A percentile compares a stretch with the other conserved stretches of the same genome.
Evolutionary conservation across 345 rosid genomes (phyloP).

Genomic region (Draba incana): DNA sequence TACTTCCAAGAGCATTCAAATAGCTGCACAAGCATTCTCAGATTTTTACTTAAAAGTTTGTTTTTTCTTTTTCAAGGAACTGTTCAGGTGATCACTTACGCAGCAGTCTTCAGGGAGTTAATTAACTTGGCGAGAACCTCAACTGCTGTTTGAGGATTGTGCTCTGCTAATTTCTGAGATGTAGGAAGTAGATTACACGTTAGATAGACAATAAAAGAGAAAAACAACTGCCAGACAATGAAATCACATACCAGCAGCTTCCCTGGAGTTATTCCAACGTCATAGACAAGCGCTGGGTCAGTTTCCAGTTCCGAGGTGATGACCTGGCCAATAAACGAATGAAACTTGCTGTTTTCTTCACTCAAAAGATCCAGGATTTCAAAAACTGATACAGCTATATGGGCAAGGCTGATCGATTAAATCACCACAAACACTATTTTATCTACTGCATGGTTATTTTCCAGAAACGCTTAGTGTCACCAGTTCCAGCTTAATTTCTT

Average conservation of each 20-base stretch:
- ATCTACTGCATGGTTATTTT: neutral
- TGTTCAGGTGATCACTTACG: conserved; percentile 57
- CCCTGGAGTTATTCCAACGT: conserved; percentile 89
- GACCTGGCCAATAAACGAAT: conserved; percentile 55
- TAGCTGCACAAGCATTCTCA: conserved; percentile 59
- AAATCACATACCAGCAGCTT: conserved; percentile 79
- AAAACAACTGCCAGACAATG: conserved; percentile 4
- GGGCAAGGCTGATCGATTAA: neutral
- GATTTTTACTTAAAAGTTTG: neutral
- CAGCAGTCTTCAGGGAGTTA: conserved; percentile 78
- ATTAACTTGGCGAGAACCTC: conserved; percentile 89
- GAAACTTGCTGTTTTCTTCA: conserved; percentile 21
- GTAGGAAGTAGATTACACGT: conserved; percentile 31
- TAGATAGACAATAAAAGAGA: conserved; percentile 18
- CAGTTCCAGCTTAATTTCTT: conserved; percentile 7
- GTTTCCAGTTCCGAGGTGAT: conserved; percentile 68
- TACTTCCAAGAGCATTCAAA: conserved; percentile 79
- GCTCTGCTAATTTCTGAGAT: conserved; percentile 90
- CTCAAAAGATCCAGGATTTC: conserved; percentile 24
- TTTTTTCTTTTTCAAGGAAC: neutral
- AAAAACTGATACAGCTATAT: conserved; percentile 24
- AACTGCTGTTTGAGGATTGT: conserved; percentile 91
- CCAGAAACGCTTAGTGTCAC: conserved; percentile 7
- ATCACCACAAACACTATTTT: conserved; percentile 13
- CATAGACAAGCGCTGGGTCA: conserved; percentile 89